Conservation (phyloP, 352 stramenopile genomes). For the Phytophthora ohioensis region DNA sequence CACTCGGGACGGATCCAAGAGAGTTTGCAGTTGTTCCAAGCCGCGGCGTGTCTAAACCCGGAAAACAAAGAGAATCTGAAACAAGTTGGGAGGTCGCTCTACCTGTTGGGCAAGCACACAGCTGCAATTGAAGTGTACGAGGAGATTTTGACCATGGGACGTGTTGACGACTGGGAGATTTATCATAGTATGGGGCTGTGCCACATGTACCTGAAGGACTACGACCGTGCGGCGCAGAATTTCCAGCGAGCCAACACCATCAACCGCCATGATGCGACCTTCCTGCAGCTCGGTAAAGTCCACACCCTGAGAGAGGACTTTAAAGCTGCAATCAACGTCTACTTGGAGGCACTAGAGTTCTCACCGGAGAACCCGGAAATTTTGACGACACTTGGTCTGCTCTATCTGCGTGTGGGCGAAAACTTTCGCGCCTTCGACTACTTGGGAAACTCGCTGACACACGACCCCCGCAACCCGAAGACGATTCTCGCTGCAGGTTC, state of each 20-base stretch:
- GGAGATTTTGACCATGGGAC: conserved; percentile 85
- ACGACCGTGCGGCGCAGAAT: conserved; percentile 85
- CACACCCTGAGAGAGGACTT: conserved; percentile 86
- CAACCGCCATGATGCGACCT: conserved; percentile 92
- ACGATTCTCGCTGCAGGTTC: conserved; percentile 92
- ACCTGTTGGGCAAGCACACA: conserved; percentile 91
- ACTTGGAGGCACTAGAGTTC: conserved; percentile 94
- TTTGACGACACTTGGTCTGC: conserved; percentile 91
- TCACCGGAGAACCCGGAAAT: conserved; percentile 93
- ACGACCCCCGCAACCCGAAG: conserved; percentile 92
- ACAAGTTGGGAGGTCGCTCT: conserved; percentile 85
- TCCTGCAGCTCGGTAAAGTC: conserved; percentile 93
- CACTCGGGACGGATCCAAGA: conserved; percentile 92
- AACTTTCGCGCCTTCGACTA: conserved; percentile 95
- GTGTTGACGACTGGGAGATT: conserved; percentile 93
- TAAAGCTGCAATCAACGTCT: conserved; percentile 88
- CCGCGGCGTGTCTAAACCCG: conserved; percentile 92
- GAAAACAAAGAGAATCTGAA: conserved; percentile 94
- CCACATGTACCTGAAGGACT: conserved; percentile 93
- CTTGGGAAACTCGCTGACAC: conserved; percentile 93
- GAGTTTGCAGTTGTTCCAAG: conserved; percentile 92
- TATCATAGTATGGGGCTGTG: conserved; percentile 93
- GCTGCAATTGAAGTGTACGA: conserved; percentile 93
- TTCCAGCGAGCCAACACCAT: conserved; percentile 94
- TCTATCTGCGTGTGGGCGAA: conserved; percentile 91